Conservation (phyloP, 164 flowering plant genomes). For the Santalum album region DNA sequence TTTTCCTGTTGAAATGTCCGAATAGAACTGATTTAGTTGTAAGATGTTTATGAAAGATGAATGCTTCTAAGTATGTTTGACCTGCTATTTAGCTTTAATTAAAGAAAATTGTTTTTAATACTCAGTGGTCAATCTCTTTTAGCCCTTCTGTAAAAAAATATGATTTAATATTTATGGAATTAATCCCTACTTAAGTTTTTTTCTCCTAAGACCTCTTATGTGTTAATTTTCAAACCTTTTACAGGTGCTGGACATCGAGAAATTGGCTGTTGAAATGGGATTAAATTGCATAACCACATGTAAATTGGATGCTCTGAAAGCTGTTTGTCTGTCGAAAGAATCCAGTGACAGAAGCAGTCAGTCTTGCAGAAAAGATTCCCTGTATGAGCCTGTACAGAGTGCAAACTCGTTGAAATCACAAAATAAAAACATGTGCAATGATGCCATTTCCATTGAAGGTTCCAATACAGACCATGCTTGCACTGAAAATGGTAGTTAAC, state of each 20-base stretch:
- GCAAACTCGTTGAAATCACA: constrained; percentile 5
- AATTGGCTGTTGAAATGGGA: constrained; percentile 85
- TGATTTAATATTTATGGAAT: neutral
- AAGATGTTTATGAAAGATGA: too few relatives aligned
- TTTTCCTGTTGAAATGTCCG: too few relatives aligned
- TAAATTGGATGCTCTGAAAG: constrained; percentile 86
- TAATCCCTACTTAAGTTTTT: neutral
- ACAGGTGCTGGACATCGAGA: constrained; percentile 76
- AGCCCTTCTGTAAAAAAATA: too few relatives aligned
- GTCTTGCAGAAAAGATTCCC: constrained; percentile 10
- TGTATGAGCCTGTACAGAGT: constrained; percentile 7
- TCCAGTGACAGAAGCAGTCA: constrained; percentile 14
- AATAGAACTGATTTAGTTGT: too few relatives aligned
- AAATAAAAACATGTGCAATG: constrained; percentile 3
- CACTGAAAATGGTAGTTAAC: constrained; percentile 20
- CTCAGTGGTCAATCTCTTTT: too few relatives aligned
- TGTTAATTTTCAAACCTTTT: constrained; percentile 2
- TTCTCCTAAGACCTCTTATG: neutral
- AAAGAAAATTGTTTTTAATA: too few relatives aligned
- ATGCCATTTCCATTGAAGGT: constrained; percentile 6
- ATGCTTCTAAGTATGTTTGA: too few relatives aligned
- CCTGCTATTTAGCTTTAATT: too few relatives aligned
- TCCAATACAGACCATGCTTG: constrained; percentile 8
- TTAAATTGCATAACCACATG: constrained; percentile 64
- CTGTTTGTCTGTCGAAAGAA: constrained; percentile 40